Evolutionary conservation across 257 asterid genomes (phyloP), one percentile per base, ranked within the genome.

Genomic region (Nicotiana tabacum): DNA sequence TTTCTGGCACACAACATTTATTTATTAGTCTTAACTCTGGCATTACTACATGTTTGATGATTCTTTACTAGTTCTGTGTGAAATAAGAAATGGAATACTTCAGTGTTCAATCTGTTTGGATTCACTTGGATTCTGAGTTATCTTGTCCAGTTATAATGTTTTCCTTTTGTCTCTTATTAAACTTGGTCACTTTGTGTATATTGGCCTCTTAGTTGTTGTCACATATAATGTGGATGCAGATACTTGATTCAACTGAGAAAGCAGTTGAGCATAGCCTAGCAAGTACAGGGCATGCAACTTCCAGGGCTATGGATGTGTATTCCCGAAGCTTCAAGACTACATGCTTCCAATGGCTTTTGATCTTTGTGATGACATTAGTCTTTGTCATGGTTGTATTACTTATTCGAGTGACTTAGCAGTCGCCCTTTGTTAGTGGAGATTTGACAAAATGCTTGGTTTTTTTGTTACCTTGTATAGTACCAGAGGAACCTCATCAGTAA

Each of bases 251-350:
- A 30, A 96, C 98, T 4, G 95, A 93, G 89, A 91, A 91, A 84
- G 97, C 98, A 0, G 92, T 96, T 27, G 99, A 96, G 83, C 94
- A 91, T 85, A 94, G 97, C 89, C 84, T 96, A 89, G 99, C 95
- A 4, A 92, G 93, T 86, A 96, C 98, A 0, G 94, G 95, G 67
- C 96, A 89, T 27, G 98, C 95, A 64, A 94, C 78, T 83, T 60
- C 87, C 9, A 90, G 97, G 65, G 97, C 98, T 7, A 80, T 77
- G 94, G 92, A 85, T 72, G 91, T 94, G 10, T 91, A 86, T 89
- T 94, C 97, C 0, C 91, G 83, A 91, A 91, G 95, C 83, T 62
- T 87, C 84, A 93, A 92, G 85, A 96, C 98, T 1, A 83, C 95
- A 4, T 96, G 97, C 90, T 86, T 92, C 86, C 89, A 93, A 2